A percentile compares a stretch with the other conserved stretches of the same genome.
phyloP scores from a whole-genome alignment of 805 yeast genomes.

The Cyberlindnera maclurae region DNA sequence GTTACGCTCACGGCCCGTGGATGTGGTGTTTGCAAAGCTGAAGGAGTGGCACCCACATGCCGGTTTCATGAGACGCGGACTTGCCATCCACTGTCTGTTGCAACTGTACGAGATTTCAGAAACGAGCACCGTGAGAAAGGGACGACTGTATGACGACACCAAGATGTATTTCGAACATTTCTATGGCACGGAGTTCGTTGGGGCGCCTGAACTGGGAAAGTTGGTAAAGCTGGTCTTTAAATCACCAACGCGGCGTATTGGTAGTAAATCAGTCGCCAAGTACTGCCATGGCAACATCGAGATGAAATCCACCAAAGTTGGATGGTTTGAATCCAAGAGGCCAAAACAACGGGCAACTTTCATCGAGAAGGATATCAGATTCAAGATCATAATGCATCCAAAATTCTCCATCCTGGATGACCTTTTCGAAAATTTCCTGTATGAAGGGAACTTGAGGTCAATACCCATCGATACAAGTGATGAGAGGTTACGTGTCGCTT shows the following conservation, averaged over 20 bases:
- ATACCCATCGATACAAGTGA: background rate
- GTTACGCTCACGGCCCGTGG: background rate
- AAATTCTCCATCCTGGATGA: slow-evolving; percentile 4
- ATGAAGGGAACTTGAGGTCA: slow-evolving; percentile 5
- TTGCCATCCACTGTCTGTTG: slow-evolving; percentile 8
- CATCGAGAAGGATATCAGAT: slow-evolving; percentile 4
- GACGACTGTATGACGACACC: slow-evolving; percentile 10
- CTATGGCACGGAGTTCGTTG: slow-evolving; percentile 1
- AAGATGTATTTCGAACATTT: slow-evolving; percentile 6
- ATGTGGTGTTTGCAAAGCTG: background rate
- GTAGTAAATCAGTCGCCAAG: slow-evolving; percentile 74
- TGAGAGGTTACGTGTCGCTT: slow-evolving; percentile 1
- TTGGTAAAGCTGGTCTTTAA: slow-evolving; percentile 6
- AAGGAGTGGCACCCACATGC: background rate
- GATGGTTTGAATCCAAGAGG: slow-evolving; percentile 4
- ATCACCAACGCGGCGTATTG: slow-evolving; percentile 40
- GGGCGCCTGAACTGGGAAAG: slow-evolving; percentile 12
- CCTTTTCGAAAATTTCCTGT: slow-evolving; percentile 6
- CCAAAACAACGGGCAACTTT: slow-evolving; percentile 2
- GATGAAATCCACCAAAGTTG: background rate
- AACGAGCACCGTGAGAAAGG: slow-evolving; percentile 4
- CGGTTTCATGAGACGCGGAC: slow-evolving; percentile 2
- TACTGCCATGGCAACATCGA: slow-evolving; percentile 50
- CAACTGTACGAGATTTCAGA: slow-evolving; percentile 2
- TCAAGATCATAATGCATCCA: slow-evolving; percentile 3